These are phyloP conservation scores for Blastobotrys malaysiensis DNA, from an alignment of 1,139 yeast genomes.

Conservation along the genomic window DNA sequence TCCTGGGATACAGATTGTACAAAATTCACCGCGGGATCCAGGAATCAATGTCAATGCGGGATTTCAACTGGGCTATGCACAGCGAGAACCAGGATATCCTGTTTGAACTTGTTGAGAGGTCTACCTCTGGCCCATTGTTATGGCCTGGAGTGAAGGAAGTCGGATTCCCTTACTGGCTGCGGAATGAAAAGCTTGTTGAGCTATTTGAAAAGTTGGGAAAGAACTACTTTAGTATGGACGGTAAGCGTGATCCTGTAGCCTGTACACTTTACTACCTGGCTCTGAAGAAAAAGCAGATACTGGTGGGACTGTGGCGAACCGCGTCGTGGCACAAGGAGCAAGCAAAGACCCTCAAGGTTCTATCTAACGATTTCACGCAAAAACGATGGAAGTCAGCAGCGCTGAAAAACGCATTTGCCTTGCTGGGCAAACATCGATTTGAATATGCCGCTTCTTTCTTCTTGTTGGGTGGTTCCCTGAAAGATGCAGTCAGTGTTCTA, in stretches of 20 bases:
- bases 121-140: slow-evolving; percentile 36
- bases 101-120: slow-evolving; percentile 47
- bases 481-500: slow-evolving; percentile 72
- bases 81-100: slow-evolving; percentile 71
- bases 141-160: slow-evolving; percentile 60
- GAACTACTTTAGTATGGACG: slow-evolving; percentile 34
- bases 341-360: slow-evolving; percentile 69
- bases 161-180: slow-evolving; percentile 73
- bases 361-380: slow-evolving; percentile 67
- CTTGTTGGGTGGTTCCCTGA: slow-evolving; percentile 67
- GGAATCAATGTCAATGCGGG: slow-evolving; percentile 63
- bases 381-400: slow-evolving; percentile 86
- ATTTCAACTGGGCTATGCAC: slow-evolving; percentile 82
- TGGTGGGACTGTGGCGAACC: slow-evolving; percentile 78
- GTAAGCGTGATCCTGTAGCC: slow-evolving; percentile 61
- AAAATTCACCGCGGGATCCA: slow-evolving; percentile 48
- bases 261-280: slow-evolving; percentile 77
- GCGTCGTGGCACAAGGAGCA: slow-evolving; percentile 75
- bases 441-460: slow-evolving; percentile 88
- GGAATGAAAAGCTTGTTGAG: slow-evolving; percentile 44
- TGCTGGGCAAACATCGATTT: slow-evolving; percentile 81
- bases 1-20: slow-evolving; percentile 67
- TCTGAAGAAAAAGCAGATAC: slow-evolving; percentile 65
- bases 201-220: slow-evolving; percentile 66
- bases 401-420: slow-evolving; percentile 82